These are phyloP conservation scores for Silene conica DNA, from an alignment of 148 eudicot genomes.

Conservation along the genomic window DNA sequence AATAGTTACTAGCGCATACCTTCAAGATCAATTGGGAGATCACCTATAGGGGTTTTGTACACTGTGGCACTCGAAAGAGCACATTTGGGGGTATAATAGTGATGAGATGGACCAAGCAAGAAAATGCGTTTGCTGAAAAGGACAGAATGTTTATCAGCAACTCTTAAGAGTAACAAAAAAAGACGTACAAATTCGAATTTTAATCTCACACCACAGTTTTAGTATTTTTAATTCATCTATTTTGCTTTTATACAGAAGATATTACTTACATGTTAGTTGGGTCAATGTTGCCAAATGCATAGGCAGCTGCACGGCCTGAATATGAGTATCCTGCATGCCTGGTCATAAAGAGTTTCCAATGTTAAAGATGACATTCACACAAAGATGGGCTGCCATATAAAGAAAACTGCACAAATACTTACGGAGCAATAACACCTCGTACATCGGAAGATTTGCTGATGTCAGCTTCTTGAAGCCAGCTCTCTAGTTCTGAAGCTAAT, in stretches of 20 bases:
- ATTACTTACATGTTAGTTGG: slow-evolving; percentile 71
- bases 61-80: slow-evolving; percentile 86
- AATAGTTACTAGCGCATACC: slow-evolving; percentile 32
- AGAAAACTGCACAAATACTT: slow-evolving; percentile 32
- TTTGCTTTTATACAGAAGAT: background rate
- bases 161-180: background rate
- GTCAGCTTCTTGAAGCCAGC: slow-evolving; percentile 70
- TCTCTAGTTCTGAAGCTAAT: slow-evolving; percentile 73
- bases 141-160: slow-evolving; percentile 3
- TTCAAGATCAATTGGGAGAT: slow-evolving; percentile 82
- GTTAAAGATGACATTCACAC: slow-evolving; percentile 5
- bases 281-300: slow-evolving; percentile 91
- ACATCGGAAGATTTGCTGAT: slow-evolving; percentile 76
- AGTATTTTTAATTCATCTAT: background rate
- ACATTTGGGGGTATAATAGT: slow-evolving; percentile 90
- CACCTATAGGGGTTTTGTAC: slow-evolving; percentile 90
- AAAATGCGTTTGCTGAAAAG: slow-evolving; percentile 69
- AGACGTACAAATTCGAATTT: background rate
- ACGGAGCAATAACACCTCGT: slow-evolving; percentile 99
- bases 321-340: slow-evolving; percentile 99
- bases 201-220: background rate
- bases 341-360: slow-evolving; percentile 15
- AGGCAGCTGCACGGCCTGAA: slow-evolving; percentile 99
- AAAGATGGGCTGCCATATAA: background rate
- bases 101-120: slow-evolving; percentile 96